Evolutionary conservation across 257 asterid genomes (phyloP).

Genomic region (Solanum chmielewskii): DNA sequence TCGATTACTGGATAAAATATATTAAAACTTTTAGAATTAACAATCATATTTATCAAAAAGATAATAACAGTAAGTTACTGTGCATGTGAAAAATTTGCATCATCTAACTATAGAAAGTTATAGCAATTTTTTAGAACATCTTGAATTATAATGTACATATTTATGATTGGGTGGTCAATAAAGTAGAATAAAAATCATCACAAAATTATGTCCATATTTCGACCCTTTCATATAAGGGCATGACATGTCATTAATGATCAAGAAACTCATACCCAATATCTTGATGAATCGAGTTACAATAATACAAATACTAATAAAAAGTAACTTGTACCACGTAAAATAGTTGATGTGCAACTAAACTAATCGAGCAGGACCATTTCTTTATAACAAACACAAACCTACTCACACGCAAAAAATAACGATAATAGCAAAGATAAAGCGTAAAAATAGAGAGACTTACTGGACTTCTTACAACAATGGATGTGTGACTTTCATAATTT

Average conservation of each 20-base stretch:
- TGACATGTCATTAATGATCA: neutral
- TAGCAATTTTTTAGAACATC: neutral
- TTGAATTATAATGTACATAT: neutral
- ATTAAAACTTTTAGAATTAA: too few relatives aligned
- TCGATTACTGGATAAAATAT: neutral
- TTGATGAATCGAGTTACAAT: neutral
- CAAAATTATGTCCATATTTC: neutral
- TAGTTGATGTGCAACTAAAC: neutral
- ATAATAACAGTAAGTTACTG: neutral
- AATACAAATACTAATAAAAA: neutral
- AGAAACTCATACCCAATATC: neutral
- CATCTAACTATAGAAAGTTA: neutral
- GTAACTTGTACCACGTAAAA: neutral
- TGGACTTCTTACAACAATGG: conserved; percentile 38
- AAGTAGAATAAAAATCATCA: neutral
- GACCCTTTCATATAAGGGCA: neutral
- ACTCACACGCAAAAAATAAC: neutral
- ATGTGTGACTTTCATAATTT: conserved; percentile 27
- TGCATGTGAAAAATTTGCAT: neutral
- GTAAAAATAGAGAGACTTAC: neutral
- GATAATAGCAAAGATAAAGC: neutral
- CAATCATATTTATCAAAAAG: too few relatives aligned
- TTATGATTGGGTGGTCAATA: neutral
- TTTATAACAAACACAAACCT: neutral
- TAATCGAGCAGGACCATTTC: neutral